Evolutionary conservation across 1,284 basidiomycete genomes (phyloP).

Genomic region (Tilletia horrida): DNA sequence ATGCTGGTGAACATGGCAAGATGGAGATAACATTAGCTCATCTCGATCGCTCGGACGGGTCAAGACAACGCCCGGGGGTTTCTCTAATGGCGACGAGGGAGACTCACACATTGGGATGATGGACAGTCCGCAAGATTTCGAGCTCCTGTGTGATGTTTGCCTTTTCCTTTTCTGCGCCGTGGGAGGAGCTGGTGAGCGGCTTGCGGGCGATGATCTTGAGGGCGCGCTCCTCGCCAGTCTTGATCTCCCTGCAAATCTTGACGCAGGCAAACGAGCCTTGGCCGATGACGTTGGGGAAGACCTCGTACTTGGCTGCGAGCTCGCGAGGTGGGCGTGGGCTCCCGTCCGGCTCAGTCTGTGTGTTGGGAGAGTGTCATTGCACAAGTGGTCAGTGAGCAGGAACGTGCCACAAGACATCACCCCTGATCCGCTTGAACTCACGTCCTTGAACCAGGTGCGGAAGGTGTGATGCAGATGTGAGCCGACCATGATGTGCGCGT

Average conservation of each 20-base stretch:
- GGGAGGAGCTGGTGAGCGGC: conserved; percentile 32
- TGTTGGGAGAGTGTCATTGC: background rate
- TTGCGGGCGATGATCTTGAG: conserved; percentile 54
- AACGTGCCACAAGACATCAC: background rate
- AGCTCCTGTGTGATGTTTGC: conserved; percentile 37
- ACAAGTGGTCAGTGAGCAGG: background rate
- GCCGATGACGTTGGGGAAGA: conserved; percentile 38
- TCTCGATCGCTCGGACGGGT: too few species aligned
- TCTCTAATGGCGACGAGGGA: background rate
- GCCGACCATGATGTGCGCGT: conserved; percentile 12
- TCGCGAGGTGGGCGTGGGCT: conserved; percentile 41
- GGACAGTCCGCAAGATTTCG: conserved; percentile 45
- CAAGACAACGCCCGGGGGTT: background rate
- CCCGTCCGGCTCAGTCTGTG: conserved; percentile 44
- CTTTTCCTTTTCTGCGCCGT: conserved; percentile 37
- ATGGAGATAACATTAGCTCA: background rate
- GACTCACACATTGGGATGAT: conserved; percentile 38
- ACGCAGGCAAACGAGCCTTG: conserved; percentile 53
- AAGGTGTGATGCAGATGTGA: conserved; percentile 41
- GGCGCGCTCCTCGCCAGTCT: conserved; percentile 43
- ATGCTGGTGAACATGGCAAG: conserved; percentile 29
- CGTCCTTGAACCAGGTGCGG: conserved; percentile 45
- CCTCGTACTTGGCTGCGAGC: conserved; percentile 47
- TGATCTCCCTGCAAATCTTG: conserved; percentile 35
- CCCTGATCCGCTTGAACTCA: too few species aligned